Evolutionary conservation across 2,329 filamentous ascomycete genomes (phyloP), one percentile per base, ranked within the genome.

Genomic region (Aspergillus quadricinctus): DNA sequence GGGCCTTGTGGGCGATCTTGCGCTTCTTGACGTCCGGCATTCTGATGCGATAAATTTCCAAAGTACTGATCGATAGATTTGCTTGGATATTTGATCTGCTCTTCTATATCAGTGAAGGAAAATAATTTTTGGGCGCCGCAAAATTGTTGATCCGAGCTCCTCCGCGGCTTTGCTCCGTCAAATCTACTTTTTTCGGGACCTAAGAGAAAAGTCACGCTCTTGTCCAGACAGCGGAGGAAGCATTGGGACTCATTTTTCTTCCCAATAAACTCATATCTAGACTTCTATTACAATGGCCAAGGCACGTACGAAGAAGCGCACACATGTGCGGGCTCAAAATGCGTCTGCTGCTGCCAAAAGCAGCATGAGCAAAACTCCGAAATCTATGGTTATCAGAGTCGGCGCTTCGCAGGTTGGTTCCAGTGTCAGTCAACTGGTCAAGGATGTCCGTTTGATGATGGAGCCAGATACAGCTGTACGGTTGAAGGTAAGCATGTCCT

Each of bases 301-400:
- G 73, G 83, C 83, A 77, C 82, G 91, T 69, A 86, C 85, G 52
- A 97, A 96, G 80, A 96, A 93, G 83, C 87, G 90, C 72, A 96
- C 92, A 58, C 92, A 96, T 75, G 75, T 87, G 54, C 86, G 87
- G 58, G 84, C 87, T 51, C 82, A 83, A 52, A 83, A 83, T 66
- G 81, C 66, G 67, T 79, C 66, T 65, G 77, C 61, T 62, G 80
- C 67, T 54, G 70, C 70, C 51, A 81, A 82, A 61, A 78, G 81
- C 46, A 81, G 84, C 25, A 81, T 79, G 57, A 80, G 83, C 53
- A 85, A 86, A 62, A 82, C 86, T 52, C 94, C 94, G 35, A 97
- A 97, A 81, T 95, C 89, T 72, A 97, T 99, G 93, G 93, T 99
- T 57, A 96, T 99, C 75, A 90, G 94, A 65, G 92, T 97, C 68